These are phyloP conservation scores for Rosa chinensis DNA, from an alignment of 306 rosid genomes.

Conservation along the genomic window DNA sequence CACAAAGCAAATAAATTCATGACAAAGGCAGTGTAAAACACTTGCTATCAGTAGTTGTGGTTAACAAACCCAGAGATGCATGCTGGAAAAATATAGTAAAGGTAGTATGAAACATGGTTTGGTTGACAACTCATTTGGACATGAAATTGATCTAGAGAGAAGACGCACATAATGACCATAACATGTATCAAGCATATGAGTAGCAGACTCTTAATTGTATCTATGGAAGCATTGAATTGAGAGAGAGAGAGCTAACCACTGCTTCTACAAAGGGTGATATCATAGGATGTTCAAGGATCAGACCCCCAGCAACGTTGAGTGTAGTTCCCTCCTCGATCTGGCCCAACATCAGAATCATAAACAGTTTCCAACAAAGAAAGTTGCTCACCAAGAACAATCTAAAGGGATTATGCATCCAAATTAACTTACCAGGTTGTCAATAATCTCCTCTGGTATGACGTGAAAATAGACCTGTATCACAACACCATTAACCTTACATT, in stretches of 20 bases:
- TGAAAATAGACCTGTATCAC: constrained; percentile 76
- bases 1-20: constrained; percentile 3
- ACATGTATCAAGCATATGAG: constrained; percentile 4
- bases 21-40: background rate
- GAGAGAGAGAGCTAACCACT: constrained; percentile 59
- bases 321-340: constrained; percentile 83
- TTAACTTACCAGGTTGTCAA: constrained; percentile 63
- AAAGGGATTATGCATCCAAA: constrained; percentile 6
- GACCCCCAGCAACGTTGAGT: constrained; percentile 80
- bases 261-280: constrained; percentile 81
- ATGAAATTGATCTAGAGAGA: background rate
- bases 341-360: constrained; percentile 42
- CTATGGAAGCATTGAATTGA: constrained; percentile 15
- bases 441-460: constrained; percentile 78
- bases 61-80: background rate
- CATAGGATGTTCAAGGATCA: constrained; percentile 93
- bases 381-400: constrained; percentile 24
- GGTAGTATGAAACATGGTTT: background rate
- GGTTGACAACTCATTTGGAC: background rate
- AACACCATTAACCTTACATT: constrained; percentile 21
- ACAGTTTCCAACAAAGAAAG: constrained; percentile 34
- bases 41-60: background rate
- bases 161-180: background rate
- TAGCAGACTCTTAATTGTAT: background rate
- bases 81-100: background rate